phyloP scores from a whole-genome alignment of 139 green algal species.

The Tetradesmus obliquus region DNA sequence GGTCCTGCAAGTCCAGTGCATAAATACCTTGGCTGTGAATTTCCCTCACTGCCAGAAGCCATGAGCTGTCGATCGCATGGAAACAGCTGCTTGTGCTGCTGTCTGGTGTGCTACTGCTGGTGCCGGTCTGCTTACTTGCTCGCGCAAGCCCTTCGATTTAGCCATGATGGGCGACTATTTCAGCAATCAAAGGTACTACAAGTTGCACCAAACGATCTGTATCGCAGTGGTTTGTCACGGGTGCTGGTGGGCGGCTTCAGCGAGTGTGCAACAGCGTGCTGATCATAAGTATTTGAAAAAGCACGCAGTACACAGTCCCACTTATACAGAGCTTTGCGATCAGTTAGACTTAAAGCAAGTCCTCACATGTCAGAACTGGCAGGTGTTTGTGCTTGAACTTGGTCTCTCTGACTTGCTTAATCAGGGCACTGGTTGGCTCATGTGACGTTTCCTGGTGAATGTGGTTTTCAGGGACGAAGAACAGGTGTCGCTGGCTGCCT shows the following conservation, averaged over 20 bases:
- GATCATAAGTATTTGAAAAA: neutral
- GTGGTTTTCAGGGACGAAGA: no score
- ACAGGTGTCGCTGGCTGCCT: neutral
- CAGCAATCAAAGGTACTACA: neutral
- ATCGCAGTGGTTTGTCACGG: neutral
- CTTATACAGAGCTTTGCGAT: neutral
- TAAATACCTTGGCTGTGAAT: neutral
- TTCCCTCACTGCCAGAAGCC: neutral
- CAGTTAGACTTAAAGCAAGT: neutral
- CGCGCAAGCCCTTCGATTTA: constrained; percentile 45
- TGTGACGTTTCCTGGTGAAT: neutral
- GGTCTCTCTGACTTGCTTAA: neutral
- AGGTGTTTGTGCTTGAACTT: neutral
- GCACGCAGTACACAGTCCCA: neutral
- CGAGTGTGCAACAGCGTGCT: neutral
- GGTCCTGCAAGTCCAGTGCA: constrained; percentile 76
- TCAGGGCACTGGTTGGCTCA: neutral
- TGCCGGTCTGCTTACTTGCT: constrained; percentile 31
- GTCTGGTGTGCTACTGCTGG: neutral
- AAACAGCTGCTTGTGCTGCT: neutral
- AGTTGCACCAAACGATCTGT: neutral
- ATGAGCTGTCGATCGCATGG: neutral
- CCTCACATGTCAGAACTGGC: neutral
- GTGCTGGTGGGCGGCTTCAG: neutral
- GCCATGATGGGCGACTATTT: constrained; percentile 22